A percentile compares a stretch with the other conserved stretches of the same genome.
phyloP scores from a whole-genome alignment of 805 yeast genomes.

The Lipomyces oligophaga region DNA sequence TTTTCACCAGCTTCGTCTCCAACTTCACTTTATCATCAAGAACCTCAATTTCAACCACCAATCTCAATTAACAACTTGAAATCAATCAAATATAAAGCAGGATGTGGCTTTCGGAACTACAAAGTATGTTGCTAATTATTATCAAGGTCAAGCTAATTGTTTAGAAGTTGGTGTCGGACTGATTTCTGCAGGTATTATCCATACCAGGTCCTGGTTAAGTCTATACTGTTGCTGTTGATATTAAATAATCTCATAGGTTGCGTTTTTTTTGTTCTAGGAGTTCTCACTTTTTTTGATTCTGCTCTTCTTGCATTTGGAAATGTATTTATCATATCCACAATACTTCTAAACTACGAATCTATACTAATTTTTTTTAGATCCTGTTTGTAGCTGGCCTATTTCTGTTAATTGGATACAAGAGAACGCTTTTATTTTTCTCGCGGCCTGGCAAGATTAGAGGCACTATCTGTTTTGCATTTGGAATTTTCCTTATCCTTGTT shows the following conservation, averaged over 20 bases:
- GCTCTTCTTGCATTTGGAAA: slow-evolving; percentile 89
- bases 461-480: slow-evolving; percentile 69
- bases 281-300: slow-evolving; percentile 80
- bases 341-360: background rate
- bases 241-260: too few species aligned
- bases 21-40: too few species aligned
- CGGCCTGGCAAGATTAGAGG: slow-evolving; percentile 87
- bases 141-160: slow-evolving; percentile 12
- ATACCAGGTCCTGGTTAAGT: too few species aligned
- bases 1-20: too few species aligned
- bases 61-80: too few species aligned
- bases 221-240: too few species aligned
- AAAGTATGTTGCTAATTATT: slow-evolving; percentile 35
- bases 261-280: slow-evolving; percentile 73
- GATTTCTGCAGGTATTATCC: slow-evolving; percentile 74
- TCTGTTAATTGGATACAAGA: slow-evolving; percentile 81
- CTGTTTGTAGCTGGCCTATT: slow-evolving; percentile 76
- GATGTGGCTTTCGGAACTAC: slow-evolving; percentile 40
- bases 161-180: slow-evolving; percentile 87
- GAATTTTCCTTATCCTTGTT: slow-evolving; percentile 68
- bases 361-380: slow-evolving; percentile 35
- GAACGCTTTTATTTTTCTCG: slow-evolving; percentile 76
- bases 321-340: slow-evolving; percentile 35
- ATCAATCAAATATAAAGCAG: too few species aligned
- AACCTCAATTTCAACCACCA: too few species aligned